Conservation (phyloP, 2,329 filamentous ascomycete species). For the Calonectria pseudoreteaudii region DNA sequence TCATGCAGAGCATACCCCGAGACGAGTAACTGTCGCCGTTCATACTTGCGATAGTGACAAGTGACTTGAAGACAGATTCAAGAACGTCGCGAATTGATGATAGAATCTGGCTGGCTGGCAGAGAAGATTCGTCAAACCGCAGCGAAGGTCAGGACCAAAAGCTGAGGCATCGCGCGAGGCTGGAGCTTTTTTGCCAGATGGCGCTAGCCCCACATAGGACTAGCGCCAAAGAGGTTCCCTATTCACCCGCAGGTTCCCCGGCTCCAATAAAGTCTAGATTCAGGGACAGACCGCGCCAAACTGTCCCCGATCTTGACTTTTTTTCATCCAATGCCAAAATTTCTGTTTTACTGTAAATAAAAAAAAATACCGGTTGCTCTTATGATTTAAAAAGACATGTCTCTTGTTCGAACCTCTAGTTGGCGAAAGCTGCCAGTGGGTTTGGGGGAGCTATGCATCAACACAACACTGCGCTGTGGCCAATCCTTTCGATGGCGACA, state of each 20-base stretch:
- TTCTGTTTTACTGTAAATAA: neutral
- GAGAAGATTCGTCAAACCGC: constrained; percentile 43
- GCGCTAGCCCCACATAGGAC: constrained; percentile 42
- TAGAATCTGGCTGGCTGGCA: constrained; percentile 33
- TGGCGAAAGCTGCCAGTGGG: constrained; percentile 90
- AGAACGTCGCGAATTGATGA: constrained; percentile 37
- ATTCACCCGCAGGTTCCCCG: constrained; percentile 13
- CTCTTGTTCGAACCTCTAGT: constrained; percentile 68
- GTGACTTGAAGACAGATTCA: constrained; percentile 27
- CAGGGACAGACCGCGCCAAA: constrained; percentile 15
- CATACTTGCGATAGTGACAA: constrained; percentile 64
- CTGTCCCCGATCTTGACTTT: constrained; percentile 13
- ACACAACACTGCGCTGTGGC: constrained; percentile 93
- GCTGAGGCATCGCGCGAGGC: constrained; percentile 52
- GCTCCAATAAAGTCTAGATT: constrained; percentile 22
- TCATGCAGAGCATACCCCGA: constrained; percentile 69
- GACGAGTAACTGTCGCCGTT: constrained; percentile 88
- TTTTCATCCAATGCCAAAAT: constrained; percentile 12
- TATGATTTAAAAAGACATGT: constrained; percentile 41
- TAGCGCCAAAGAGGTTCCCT: constrained; percentile 34
- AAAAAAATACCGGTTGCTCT: neutral
- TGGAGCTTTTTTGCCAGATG: constrained; percentile 57
- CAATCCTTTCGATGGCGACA: constrained; percentile 98
- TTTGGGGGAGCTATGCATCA: constrained; percentile 89
- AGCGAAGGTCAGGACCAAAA: constrained; percentile 43